Evolutionary conservation across 2,329 filamentous ascomycete species (phyloP).

Genomic region (Fusarium verticillioides): DNA sequence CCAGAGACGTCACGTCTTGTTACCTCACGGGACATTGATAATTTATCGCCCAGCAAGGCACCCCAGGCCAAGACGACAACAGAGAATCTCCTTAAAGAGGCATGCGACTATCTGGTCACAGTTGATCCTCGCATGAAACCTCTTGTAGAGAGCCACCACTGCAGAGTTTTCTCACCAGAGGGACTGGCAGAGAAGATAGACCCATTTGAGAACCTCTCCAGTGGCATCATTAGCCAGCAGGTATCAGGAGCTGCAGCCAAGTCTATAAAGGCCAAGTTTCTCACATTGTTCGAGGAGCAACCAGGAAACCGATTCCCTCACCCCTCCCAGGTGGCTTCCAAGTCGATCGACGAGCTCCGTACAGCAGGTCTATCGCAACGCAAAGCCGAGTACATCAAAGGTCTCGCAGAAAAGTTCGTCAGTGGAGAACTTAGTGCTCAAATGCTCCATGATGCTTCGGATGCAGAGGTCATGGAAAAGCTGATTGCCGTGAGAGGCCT

Average conservation of each 20-base stretch:
- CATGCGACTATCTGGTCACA: slow-evolving; percentile 77
- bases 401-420: slow-evolving; percentile 83
- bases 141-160: slow-evolving; percentile 79
- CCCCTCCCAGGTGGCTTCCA: slow-evolving; percentile 75
- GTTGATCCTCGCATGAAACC: slow-evolving; percentile 78
- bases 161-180: slow-evolving; percentile 81
- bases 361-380: slow-evolving; percentile 90
- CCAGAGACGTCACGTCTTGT: slow-evolving; percentile 74
- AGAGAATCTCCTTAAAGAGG: slow-evolving; percentile 77
- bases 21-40: slow-evolving; percentile 59
- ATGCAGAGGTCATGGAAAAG: slow-evolving; percentile 86
- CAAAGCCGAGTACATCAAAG: slow-evolving; percentile 94
- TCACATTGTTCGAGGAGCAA: slow-evolving; percentile 72
- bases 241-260: slow-evolving; percentile 92
- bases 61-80: slow-evolving; percentile 64
- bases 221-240: slow-evolving; percentile 95
- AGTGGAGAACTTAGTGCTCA: slow-evolving; percentile 78
- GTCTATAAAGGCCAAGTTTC: slow-evolving; percentile 88
- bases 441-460: slow-evolving; percentile 80
- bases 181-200: slow-evolving; percentile 88
- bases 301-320: slow-evolving; percentile 70
- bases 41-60: slow-evolving; percentile 58
- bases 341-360: slow-evolving; percentile 74
- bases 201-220: slow-evolving; percentile 84
- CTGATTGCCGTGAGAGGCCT: slow-evolving; percentile 88